These are phyloP conservation scores for Penicillium sumatraense DNA, from an alignment of 2,329 filamentous ascomycete genomes.

Conservation along the genomic window DNA sequence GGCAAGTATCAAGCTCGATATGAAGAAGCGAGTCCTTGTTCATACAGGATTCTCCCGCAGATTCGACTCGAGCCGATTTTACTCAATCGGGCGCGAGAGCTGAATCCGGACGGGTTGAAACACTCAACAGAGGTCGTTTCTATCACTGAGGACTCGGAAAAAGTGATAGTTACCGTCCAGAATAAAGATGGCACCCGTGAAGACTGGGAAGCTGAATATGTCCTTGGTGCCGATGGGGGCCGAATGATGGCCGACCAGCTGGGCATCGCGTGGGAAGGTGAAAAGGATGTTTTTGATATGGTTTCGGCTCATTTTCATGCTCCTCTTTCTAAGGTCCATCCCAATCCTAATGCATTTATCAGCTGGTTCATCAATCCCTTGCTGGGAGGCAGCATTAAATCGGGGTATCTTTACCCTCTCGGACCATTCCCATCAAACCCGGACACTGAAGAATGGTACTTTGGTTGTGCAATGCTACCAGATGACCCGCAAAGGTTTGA, in stretches of 20 bases:
- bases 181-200: slow-evolving; percentile 8
- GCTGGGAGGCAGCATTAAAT: slow-evolving; percentile 37
- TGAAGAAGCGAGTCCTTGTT: slow-evolving; percentile 27
- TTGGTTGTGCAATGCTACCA: slow-evolving; percentile 29
- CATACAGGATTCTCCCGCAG: slow-evolving; percentile 38
- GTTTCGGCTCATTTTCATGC: slow-evolving; percentile 38
- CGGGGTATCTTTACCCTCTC: slow-evolving; percentile 41
- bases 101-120: slow-evolving; percentile 35
- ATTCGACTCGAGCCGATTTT: slow-evolving; percentile 45
- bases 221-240: slow-evolving; percentile 41
- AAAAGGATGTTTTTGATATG: slow-evolving; percentile 39
- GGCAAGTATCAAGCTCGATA: slow-evolving; percentile 30
- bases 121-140: slow-evolving; percentile 32
- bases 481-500: slow-evolving; percentile 30
- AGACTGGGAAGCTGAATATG: slow-evolving; percentile 30
- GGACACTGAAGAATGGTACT: slow-evolving; percentile 40
- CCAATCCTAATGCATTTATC: slow-evolving; percentile 37
- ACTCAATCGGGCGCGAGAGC: slow-evolving; percentile 29
- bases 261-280: slow-evolving; percentile 35
- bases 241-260: slow-evolving; percentile 34
- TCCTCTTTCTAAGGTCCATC: slow-evolving; percentile 30
- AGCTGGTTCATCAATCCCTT: slow-evolving; percentile 42
- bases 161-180: slow-evolving; percentile 26
- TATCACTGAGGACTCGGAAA: slow-evolving; percentile 25
- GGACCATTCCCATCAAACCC: slow-evolving; percentile 35